Evolutionary conservation across 108 stramenopile genomes (phyloP).

Genomic region (Fragilaria crotonensis): DNA sequence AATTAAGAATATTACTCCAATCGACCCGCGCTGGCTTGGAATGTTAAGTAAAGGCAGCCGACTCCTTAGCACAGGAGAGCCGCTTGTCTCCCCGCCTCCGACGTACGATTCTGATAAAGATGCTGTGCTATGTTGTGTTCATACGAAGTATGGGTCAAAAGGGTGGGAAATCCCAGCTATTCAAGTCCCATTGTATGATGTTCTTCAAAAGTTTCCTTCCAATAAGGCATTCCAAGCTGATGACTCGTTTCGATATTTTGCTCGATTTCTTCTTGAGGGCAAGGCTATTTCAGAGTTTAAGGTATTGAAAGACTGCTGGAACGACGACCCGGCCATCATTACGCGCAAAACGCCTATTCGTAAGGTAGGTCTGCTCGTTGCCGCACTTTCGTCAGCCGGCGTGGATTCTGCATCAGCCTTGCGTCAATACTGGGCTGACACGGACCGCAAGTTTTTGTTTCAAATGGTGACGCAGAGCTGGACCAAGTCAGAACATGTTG

Average conservation of each 20-base stretch:
- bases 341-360: slow-evolving; percentile 52
- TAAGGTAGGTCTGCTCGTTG: slow-evolving; percentile 59
- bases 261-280: slow-evolving; percentile 71
- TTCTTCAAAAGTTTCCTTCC: slow-evolving; percentile 19
- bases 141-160: slow-evolving; percentile 65
- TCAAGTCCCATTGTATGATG: slow-evolving; percentile 53
- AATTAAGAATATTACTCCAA: slow-evolving; percentile 77
- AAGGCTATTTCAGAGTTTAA: slow-evolving; percentile 61
- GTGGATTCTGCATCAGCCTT: slow-evolving; percentile 66
- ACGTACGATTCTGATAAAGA: slow-evolving; percentile 62
- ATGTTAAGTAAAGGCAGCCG: slow-evolving; percentile 57
- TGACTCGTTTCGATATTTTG: slow-evolving; percentile 84
- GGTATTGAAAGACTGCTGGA: slow-evolving; percentile 35
- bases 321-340: slow-evolving; percentile 65
- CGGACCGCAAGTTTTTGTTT: slow-evolving; percentile 72
- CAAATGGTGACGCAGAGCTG: slow-evolving; percentile 51
- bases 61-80: slow-evolving; percentile 48
- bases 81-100: slow-evolving; percentile 57
- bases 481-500: slow-evolving; percentile 38
- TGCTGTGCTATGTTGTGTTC: slow-evolving; percentile 64
- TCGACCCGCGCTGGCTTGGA: slow-evolving; percentile 71
- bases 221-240: slow-evolving; percentile 38
- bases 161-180: slow-evolving; percentile 74
- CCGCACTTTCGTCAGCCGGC: slow-evolving; percentile 47
- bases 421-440: slow-evolving; percentile 68